Conservation (phyloP, 1,139 yeast species). For the Geotrichum macrosporum region DNA sequence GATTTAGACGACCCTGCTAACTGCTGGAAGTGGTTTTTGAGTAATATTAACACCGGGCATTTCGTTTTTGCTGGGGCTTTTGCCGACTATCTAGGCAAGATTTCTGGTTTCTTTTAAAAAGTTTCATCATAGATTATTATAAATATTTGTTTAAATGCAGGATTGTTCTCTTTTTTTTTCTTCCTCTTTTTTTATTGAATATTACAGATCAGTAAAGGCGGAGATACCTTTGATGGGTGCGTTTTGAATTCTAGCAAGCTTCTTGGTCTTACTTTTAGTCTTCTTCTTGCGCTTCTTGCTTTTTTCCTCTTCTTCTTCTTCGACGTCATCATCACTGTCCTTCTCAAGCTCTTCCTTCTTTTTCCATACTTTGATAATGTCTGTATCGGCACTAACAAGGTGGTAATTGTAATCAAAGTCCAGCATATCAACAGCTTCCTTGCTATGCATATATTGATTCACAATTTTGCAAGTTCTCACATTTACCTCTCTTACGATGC, state of each 20-base stretch:
- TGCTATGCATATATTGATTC: slow-evolving; percentile 64
- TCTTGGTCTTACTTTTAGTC: slow-evolving; percentile 42
- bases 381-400: slow-evolving; percentile 79
- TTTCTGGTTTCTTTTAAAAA: slow-evolving; percentile 5
- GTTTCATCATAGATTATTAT: neutral
- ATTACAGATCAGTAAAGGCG: slow-evolving; percentile 21
- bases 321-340: too few relatives aligned
- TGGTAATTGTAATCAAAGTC: slow-evolving; percentile 80
- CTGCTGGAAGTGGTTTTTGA: slow-evolving; percentile 78
- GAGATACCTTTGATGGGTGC: slow-evolving; percentile 16
- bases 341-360: slow-evolving; percentile 22
- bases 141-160: too few relatives aligned
- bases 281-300: slow-evolving; percentile 33
- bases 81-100: slow-evolving; percentile 54
- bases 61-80: slow-evolving; percentile 72
- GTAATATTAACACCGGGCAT: slow-evolving; percentile 78
- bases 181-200: neutral
- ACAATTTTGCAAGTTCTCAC: slow-evolving; percentile 59
- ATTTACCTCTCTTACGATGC: slow-evolving; percentile 66
- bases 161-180: too few relatives aligned
- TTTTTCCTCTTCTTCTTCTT: slow-evolving; percentile 30
- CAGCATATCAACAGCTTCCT: slow-evolving; percentile 62
- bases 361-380: slow-evolving; percentile 68
- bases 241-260: slow-evolving; percentile 15
- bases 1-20: slow-evolving; percentile 71